Base-by-base conservation (phyloP, 2,329 filamentous ascomycete species). In the Ophiognomonia clavigignenti-juglandacearum region DNA sequence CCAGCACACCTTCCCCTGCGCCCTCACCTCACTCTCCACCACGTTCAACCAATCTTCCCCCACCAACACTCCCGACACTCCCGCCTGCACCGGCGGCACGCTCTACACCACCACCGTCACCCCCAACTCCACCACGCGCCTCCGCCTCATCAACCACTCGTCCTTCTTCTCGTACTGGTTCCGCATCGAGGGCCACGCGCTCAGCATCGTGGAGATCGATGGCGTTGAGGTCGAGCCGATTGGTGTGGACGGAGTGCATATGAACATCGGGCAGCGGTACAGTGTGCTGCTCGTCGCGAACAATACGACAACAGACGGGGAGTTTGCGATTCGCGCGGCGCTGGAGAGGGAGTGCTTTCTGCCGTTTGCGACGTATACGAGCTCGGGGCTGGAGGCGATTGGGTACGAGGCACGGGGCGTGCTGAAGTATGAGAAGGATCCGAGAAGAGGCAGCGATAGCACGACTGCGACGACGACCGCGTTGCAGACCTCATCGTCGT, bases 111-210 rank as follows among this genome's bases (percentile, higher is more conserved):
- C 64, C 11, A 55, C 47, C n/a, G 50, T 68, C 14, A 56, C 50
- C 19, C 55, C 51, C 11, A 57, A 56, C 13, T 52, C 61, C 18
- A 55, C 48, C 6, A 54, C 61, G 13, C 64, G 65, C 7, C 54
- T 70, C 1, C 60, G 67, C 1, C 59, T 71, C 27, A 68, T 71
- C 51, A 71, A 68, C 57, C 59, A 66, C 32, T 65, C 64, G 23
- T 64, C 64, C 4, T 66, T 64, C 46, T 57, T 64, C 20, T 63
- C 65, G 5, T 64, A 65, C 53, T 68, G 62, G 57, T 61, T 70
- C 55, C 66, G 61, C 49, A 52, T 70, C 48, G 67, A 69, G 50
- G 60, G 58, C 54, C 67, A 70, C 56, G 58, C 57, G 4, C 50
- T 70, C 3, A 54, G 59, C 1, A 61, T 70, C 23, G 59, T 70